phyloP scores from a whole-genome alignment of 2,329 filamentous ascomycete species.

The Nemania sp. region DNA sequence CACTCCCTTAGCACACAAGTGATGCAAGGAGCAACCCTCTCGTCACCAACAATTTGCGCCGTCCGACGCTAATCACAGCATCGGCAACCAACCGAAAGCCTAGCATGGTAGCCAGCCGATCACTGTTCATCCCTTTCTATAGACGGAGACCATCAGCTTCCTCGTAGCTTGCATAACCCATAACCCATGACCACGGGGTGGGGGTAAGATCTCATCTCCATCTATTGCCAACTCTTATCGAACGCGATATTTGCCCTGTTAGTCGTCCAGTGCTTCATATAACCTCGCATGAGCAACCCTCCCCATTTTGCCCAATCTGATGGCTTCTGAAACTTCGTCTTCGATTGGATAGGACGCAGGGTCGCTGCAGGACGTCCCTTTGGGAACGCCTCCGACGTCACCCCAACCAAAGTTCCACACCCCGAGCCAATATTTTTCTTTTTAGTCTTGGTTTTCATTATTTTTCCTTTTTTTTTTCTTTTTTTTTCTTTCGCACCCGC shows the following conservation, averaged over 20 bases:
- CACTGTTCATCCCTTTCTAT: neutral
- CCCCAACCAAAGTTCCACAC: neutral
- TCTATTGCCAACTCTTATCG: too few relatives aligned
- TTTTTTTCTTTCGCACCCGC: neutral
- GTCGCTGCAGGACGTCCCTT: too few relatives aligned
- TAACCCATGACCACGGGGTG: neutral
- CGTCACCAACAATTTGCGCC: neutral
- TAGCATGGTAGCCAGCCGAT: neutral
- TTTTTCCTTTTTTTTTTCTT: neutral
- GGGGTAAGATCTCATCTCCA: too few relatives aligned
- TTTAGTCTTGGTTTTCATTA: too few relatives aligned
- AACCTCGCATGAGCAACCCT: too few relatives aligned
- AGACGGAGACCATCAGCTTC: neutral
- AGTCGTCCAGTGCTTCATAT: too few relatives aligned
- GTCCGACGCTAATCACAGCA: neutral
- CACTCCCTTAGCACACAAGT: neutral
- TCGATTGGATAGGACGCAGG: neutral
- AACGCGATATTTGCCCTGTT: too few relatives aligned
- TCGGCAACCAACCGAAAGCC: neutral
- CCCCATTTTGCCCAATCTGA: neutral
- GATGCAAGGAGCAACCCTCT: neutral
- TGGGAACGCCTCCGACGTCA: neutral
- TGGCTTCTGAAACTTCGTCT: neutral
- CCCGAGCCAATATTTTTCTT: too few relatives aligned
- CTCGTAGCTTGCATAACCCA: neutral